A percentile compares a stretch with the other conserved stretches of the same genome.
phyloP scores from a whole-genome alignment of 805 yeast species.

The Jamesozyma lodderae region DNA sequence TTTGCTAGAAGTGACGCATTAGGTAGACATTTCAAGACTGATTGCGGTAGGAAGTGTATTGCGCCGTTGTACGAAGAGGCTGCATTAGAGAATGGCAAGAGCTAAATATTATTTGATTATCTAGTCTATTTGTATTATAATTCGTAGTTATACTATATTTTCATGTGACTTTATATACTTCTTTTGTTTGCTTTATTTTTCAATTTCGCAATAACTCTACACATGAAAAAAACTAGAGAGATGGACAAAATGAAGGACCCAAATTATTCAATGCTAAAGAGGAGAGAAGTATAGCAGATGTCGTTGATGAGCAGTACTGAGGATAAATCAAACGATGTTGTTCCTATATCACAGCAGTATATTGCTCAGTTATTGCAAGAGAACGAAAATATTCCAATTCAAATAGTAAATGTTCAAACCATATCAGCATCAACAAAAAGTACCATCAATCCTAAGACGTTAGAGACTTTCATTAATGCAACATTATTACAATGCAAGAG shows the following conservation, averaged over 20 bases:
- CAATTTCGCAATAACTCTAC: background rate
- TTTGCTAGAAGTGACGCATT: conserved; percentile 77
- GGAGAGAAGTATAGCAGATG: too few species aligned
- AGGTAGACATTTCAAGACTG: conserved; percentile 72
- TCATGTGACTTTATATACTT: background rate
- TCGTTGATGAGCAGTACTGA: background rate
- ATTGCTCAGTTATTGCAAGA: conserved; percentile 7
- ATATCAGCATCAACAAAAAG: conserved; percentile 9
- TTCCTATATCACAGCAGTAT: conserved; percentile 7
- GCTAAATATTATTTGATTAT: background rate
- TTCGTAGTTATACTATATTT: background rate
- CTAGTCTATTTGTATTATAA: too few species aligned
- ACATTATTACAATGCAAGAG: conserved; percentile 22
- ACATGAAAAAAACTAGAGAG: background rate
- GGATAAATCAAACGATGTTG: background rate
- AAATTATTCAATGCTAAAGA: too few species aligned
- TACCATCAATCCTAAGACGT: conserved; percentile 14
- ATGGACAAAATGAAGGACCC: too few species aligned
- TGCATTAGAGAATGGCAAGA: conserved; percentile 19
- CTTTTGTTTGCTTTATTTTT: background rate
- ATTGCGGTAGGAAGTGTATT: conserved; percentile 66
- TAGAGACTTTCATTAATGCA: conserved; percentile 21
- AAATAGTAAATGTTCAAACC: conserved; percentile 17
- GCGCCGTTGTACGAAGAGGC: conserved; percentile 58
- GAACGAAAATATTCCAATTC: conserved; percentile 19